Evolutionary conservation across 228 moss, liverwort and hornwort genomes (phyloP), one percentile per base, ranked within the genome.

Genomic region (Sphagnum fallax): DNA sequence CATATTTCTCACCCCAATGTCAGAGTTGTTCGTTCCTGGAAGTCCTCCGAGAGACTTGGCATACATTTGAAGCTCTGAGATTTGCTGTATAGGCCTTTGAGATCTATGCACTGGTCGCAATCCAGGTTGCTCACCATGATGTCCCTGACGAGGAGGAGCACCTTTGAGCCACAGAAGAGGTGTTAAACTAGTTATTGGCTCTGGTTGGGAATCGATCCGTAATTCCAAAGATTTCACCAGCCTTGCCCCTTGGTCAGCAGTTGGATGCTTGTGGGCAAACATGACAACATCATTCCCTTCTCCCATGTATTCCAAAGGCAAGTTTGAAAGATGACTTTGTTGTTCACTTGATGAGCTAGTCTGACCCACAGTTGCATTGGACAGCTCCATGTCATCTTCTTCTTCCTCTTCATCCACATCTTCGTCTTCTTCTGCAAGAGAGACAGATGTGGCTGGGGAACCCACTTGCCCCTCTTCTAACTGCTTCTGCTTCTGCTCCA

Each of bases 281-380:
- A 95, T 92, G 65, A 95, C 83, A 49, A 95, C 95, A 52, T 92
- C 95, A 61, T 84, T 89, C 73, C 90, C 95, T 66, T 95, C 95
- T 7, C 89, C 92, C 74, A 92, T 92, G 60, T 86, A 82, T 53
- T 86, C 86, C 10, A 86, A 51, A 61, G 60, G 73, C 4, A 66
- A 61, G 52, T 67, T 66, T 10, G 61, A 50, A 60, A 73, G 72
- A 9, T 80, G 78, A 60, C 86, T 86, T 66, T 86, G 86, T 16
- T 86, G 86, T 18, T 86, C 86, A 65, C 79, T 83, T 49, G 86
- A 86, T 52, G 86, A 80, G 59, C 80, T 86, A 4, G 86, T 80
- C 62, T 83, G 80, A 60, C 71, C 82, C 4, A 57, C 75, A 6
- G 68, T 75, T 48, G 75, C 80, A 47, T 74, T 70, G 5, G 86